phyloP scores from a whole-genome alignment of 345 rosid genomes.

The Populus simonii region DNA sequence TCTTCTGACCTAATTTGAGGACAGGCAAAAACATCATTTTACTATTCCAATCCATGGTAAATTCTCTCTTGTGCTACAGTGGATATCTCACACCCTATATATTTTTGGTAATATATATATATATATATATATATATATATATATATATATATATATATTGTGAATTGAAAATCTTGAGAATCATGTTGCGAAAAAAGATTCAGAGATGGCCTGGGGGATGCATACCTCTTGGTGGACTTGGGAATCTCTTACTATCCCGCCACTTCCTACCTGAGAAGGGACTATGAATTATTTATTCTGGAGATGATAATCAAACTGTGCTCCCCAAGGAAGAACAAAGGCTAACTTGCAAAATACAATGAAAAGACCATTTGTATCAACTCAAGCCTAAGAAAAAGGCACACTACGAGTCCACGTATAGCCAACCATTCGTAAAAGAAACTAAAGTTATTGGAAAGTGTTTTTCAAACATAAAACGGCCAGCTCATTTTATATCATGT shows the following conservation, averaged over 20 bases:
- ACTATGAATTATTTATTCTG: not conserved
- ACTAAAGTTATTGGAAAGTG: not conserved
- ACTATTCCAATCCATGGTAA: no score
- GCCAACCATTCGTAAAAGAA: not conserved
- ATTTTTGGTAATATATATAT: no score
- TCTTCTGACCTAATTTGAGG: no score
- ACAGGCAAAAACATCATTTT: no score
- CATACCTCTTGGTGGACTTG: conserved; percentile 82
- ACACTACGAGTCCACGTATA: not conserved
- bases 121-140: no score
- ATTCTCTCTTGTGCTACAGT: no score
- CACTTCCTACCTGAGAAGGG: conserved; percentile 67
- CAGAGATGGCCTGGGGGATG: not conserved
- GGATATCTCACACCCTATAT: no score
- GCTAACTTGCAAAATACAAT: not conserved
- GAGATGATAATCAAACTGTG: not conserved
- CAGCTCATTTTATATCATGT: no score
- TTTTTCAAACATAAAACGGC: not conserved
- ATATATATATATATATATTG: not conserved
- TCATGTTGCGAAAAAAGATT: not conserved
- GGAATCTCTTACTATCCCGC: conserved; percentile 96
- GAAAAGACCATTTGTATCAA: not conserved
- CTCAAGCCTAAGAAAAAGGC: not conserved
- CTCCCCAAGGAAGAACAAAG: not conserved
- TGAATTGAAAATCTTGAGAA: not conserved